phyloP scores from a whole-genome alignment of 2,329 filamentous ascomycete species.

The Fusarium decemcellulare region DNA sequence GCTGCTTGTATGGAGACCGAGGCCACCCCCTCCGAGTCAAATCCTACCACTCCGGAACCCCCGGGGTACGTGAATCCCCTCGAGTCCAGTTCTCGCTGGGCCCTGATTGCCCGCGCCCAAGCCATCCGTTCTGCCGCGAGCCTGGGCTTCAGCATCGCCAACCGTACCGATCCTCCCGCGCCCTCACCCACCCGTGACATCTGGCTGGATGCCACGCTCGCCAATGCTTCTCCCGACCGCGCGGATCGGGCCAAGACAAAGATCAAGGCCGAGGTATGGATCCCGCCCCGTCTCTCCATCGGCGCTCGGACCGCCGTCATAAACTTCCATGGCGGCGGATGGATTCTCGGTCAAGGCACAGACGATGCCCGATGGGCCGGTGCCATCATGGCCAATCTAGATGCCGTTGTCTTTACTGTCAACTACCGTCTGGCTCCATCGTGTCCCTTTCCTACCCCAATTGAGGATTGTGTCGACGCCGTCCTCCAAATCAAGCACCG shows the following conservation, averaged over 20 bases:
- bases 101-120: conserved; percentile 58
- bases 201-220: conserved; percentile 60
- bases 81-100: conserved; percentile 60
- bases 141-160: conserved; percentile 59
- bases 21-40: conserved; percentile 45
- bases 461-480: conserved; percentile 77
- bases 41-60: conserved; percentile 50
- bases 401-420: conserved; percentile 73
- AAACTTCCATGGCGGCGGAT: conserved; percentile 79
- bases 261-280: conserved; percentile 64
- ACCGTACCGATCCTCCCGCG: conserved; percentile 57
- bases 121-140: conserved; percentile 61
- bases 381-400: conserved; percentile 64
- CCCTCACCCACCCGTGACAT: conserved; percentile 56
- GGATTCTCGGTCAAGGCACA: conserved; percentile 73
- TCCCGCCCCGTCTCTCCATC: conserved; percentile 51
- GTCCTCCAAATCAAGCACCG: conserved; percentile 72
- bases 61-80: conserved; percentile 61
- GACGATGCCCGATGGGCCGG: conserved; percentile 75
- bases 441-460: conserved; percentile 73
- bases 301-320: conserved; percentile 68
- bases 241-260: conserved; percentile 51
- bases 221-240: conserved; percentile 52
- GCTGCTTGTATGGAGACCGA: conserved; percentile 45
- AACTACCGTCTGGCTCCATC: conserved; percentile 79